These are phyloP conservation scores for Colletotrichum paranaense DNA, from an alignment of 2,329 filamentous ascomycete species.

Conservation along the genomic window DNA sequence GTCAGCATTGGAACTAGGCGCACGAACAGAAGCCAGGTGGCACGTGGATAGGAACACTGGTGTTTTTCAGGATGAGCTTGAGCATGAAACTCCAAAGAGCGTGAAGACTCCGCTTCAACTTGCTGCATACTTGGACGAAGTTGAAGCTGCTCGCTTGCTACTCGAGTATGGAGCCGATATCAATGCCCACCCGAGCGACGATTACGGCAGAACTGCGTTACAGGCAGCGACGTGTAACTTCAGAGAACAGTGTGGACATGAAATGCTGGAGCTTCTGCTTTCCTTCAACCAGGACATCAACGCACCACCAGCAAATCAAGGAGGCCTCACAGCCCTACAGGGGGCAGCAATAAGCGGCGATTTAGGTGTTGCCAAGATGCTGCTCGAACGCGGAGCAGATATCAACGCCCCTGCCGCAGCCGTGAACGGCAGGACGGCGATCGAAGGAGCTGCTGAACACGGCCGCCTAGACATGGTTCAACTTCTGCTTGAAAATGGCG, in stretches of 20 bases:
- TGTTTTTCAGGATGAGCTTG: too few relatives aligned
- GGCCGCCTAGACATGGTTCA: not conserved
- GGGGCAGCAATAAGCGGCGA: not conserved
- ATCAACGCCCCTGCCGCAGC: not conserved
- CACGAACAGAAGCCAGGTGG: not conserved
- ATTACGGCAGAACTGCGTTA: not conserved
- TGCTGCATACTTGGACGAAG: not conserved
- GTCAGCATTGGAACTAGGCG: not conserved
- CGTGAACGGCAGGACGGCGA: not conserved
- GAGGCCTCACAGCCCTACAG: not conserved
- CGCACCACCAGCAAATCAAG: not conserved
- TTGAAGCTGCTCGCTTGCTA: not conserved
- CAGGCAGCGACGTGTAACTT: not conserved
- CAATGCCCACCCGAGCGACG: not conserved
- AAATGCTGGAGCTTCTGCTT: not conserved
- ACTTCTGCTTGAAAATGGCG: not conserved
- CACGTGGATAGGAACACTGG: too few relatives aligned
- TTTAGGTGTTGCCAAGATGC: fast-evolving
- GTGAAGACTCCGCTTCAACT: not conserved
- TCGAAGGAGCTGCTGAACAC: slow-evolving; percentile 2
- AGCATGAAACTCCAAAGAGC: not conserved
- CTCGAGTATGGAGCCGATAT: not conserved
- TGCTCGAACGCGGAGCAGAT: not conserved
- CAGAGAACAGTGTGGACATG: too few relatives aligned
- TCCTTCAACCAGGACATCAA: not conserved